A percentile compares a stretch with the other conserved stretches of the same genome.
These are phyloP conservation scores for Hordeum marinum DNA, from an alignment of 176 grass and related monocot species.

Conservation along the genomic window DNA sequence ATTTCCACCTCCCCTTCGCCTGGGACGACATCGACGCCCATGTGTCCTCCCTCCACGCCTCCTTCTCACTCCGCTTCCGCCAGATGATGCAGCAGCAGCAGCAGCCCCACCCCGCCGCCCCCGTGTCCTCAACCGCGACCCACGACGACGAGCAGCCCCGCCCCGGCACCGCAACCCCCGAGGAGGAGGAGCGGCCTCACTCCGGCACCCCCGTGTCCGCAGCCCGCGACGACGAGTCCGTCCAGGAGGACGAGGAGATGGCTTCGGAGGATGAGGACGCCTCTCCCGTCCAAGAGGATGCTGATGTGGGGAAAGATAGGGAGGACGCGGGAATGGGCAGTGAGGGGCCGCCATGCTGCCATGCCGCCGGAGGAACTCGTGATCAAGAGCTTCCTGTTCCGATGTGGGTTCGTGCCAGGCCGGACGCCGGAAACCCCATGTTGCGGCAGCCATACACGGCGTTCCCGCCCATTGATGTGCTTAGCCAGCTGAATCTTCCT, in stretches of 20 bases:
- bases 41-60: slow-evolving; percentile 35
- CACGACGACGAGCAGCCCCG: background rate
- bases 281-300: background rate
- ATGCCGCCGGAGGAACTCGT: background rate
- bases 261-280: background rate
- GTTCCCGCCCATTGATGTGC: too few relatives aligned
- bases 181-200: background rate
- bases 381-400: background rate
- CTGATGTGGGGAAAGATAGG: background rate
- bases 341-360: background rate
- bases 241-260: background rate
- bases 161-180: too few relatives aligned
- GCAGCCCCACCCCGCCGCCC: background rate
- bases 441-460: background rate
- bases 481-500: too few relatives aligned
- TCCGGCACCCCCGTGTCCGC: too few relatives aligned
- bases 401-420: background rate
- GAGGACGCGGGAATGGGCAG: background rate
- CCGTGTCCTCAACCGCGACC: too few relatives aligned
- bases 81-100: background rate
- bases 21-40: slow-evolving; percentile 46
- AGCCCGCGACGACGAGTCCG: background rate
- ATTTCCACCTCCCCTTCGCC: slow-evolving; percentile 11
- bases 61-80: slow-evolving; percentile 4
- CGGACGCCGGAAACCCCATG: background rate